Conservation (phyloP, 2,329 filamentous ascomycete species). For the Pyrenochaeta sp. region DNA sequence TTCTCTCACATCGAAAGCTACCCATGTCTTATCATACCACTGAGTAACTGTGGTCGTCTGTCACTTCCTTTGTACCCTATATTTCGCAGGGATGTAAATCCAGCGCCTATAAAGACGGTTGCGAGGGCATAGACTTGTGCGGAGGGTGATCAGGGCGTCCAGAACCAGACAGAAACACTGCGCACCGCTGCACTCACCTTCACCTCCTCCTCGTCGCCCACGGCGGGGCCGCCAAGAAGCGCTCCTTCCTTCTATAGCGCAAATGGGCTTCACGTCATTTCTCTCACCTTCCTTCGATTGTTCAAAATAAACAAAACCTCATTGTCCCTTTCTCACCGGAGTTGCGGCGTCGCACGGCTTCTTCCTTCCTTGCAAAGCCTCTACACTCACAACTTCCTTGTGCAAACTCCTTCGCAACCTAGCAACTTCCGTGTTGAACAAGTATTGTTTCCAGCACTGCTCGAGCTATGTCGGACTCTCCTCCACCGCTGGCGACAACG, state of each 20-base stretch:
- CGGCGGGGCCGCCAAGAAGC: conserved; percentile 6
- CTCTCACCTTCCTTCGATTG: conserved; percentile 1
- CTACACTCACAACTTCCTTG: neutral
- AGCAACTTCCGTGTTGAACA: conserved; percentile 8
- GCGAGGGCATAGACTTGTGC: neutral
- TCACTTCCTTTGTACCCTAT: neutral
- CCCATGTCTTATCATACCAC: neutral
- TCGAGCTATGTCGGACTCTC: conserved; percentile 3
- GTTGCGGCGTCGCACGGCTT: conserved; percentile 10
- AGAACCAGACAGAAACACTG: neutral
- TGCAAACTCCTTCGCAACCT: neutral
- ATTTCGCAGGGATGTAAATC: no score
- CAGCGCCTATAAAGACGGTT: neutral
- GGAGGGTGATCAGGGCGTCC: conserved; percentile 1
- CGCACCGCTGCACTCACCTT: conserved; percentile 11
- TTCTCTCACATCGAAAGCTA: neutral
- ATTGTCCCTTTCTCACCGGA: conserved; percentile 7
- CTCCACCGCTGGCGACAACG: conserved; percentile 1
- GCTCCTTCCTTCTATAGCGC: conserved; percentile 14
- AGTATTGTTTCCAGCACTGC: neutral
- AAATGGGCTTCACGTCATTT: conserved; percentile 4
- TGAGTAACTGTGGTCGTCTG: neutral
- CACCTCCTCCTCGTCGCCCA: conserved; percentile 12
- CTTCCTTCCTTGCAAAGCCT: conserved; percentile 5
- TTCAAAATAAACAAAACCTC: conserved; percentile 2